These are phyloP conservation scores for Fomitopsis serialis DNA, from an alignment of 768 basidiomycete genomes.

Conservation along the genomic window DNA sequence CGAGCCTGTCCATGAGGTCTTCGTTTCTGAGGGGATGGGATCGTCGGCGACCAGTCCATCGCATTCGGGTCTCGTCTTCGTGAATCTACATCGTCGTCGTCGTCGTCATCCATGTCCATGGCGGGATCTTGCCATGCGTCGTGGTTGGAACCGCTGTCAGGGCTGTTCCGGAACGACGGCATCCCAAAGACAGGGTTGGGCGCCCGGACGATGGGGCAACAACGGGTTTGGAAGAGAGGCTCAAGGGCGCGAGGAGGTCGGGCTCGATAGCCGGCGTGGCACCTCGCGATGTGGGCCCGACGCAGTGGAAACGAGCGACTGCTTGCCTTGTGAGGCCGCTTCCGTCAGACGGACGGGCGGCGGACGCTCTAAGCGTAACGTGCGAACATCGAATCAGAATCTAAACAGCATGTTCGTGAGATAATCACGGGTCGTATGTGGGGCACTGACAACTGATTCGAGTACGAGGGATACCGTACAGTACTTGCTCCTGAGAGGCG, in stretches of 20 bases:
- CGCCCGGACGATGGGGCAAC: slow-evolving; percentile 26
- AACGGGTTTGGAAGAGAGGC: slow-evolving; percentile 62
- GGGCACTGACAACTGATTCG: slow-evolving; percentile 51
- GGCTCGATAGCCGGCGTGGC: slow-evolving; percentile 44
- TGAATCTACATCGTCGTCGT: slow-evolving; percentile 22
- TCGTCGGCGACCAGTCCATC: slow-evolving; percentile 71
- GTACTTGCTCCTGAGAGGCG: slow-evolving; percentile 36
- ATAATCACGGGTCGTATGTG: neutral
- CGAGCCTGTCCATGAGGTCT: slow-evolving; percentile 16
- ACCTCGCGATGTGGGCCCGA: slow-evolving; percentile 28
- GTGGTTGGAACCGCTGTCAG: slow-evolving; percentile 12
- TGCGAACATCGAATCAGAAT: slow-evolving; percentile 38
- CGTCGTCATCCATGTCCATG: slow-evolving; percentile 24
- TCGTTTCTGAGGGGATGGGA: slow-evolving; percentile 19
- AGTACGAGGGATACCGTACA: slow-evolving; percentile 39
- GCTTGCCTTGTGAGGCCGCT: slow-evolving; percentile 37
- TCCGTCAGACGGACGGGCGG: slow-evolving; percentile 69
- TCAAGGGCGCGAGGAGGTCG: slow-evolving; percentile 56
- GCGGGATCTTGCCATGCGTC: slow-evolving; percentile 3
- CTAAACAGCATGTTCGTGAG: slow-evolving; percentile 28
- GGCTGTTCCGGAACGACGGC: slow-evolving; percentile 46
- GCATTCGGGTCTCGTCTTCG: slow-evolving; percentile 33
- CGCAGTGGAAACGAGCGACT: slow-evolving; percentile 9
- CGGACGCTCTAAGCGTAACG: slow-evolving; percentile 59
- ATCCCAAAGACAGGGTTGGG: slow-evolving; percentile 60